A percentile compares a stretch with the other conserved stretches of the same genome.
Conservation (phyloP, 163 green algal species). For the Chloromonas sp. region DNA sequence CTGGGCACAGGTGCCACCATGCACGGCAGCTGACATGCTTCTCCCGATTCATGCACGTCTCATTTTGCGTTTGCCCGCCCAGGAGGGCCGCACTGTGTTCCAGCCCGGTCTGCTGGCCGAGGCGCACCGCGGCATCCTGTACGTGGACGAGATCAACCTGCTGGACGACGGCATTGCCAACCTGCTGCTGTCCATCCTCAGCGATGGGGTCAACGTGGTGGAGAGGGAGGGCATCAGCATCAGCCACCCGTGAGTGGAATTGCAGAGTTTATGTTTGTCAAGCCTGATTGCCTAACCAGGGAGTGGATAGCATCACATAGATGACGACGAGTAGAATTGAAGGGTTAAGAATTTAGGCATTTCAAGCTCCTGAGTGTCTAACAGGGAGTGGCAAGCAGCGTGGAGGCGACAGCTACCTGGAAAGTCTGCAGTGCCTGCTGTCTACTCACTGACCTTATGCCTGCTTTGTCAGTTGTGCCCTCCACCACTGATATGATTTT, state of each 20-base stretch:
- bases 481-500: too few relatives aligned
- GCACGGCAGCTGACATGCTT: too few relatives aligned
- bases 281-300: background rate
- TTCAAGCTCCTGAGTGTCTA: too few relatives aligned
- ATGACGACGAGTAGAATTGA: too few relatives aligned
- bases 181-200: conserved; percentile 92
- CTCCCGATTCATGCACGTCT: too few relatives aligned
- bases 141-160: conserved; percentile 93
- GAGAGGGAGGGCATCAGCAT: conserved; percentile 95
- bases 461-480: too few relatives aligned
- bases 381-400: too few relatives aligned
- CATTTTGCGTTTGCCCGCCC: background rate
- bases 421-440: too few relatives aligned
- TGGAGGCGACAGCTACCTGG: too few relatives aligned
- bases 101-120: conserved; percentile 88
- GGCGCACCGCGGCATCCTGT: conserved; percentile 90
- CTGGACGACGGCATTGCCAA: conserved; percentile 98
- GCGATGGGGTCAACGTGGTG: conserved; percentile 92
- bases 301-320: background rate
- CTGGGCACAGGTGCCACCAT: too few relatives aligned
- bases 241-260: conserved; percentile 74
- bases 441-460: too few relatives aligned
- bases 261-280: background rate
- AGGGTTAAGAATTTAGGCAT: too few relatives aligned
- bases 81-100: conserved; percentile 86